Evolutionary conservation across 164 flowering plant genomes (phyloP), one percentile per base, ranked within the genome.

Genomic region (Dillenia suffruticosa): DNA sequence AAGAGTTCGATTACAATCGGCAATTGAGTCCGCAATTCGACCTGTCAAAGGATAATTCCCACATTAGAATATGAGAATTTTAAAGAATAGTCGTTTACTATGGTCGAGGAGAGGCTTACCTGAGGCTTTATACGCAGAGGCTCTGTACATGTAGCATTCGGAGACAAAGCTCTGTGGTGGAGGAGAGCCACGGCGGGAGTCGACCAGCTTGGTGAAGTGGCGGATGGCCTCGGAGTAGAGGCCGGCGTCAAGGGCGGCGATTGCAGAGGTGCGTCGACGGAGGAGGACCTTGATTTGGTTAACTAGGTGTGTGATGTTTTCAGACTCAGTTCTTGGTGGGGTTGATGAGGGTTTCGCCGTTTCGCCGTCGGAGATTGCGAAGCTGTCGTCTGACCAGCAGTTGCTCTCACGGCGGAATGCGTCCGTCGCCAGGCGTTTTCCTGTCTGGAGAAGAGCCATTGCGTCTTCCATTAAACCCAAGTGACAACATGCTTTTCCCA

Each of bases 381-480:
- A 88, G 82, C 88, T 86, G 77, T 95, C 98, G 1, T 92, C 97
- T 0, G 97, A 79, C 81, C 81, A 79, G 47, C 81, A 85, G 11
- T 78, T 76, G 79, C 97, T 90, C 52, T 87, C 80, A 9, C 94
- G 86, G 47, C 97, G 90, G 56, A 81, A 80, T 12, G 89, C 92
- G 0, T 90, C 97, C 9, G 87, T 61, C 15, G 90, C 82, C 10
- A 90, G 82, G 55, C 99, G 94, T 65, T 90, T 92, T 2, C 94
- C 94, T 55, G 94, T 88, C 62, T 95, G 99, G 51, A 95, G 92
- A 3, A 95, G 87, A 8, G 79, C 87, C 92, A 95, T 79, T 1
- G 99, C 96, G 66, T 95, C 98, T 71, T 95, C 98, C 93, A 95
- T 83, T 61, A 92, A 66, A 26, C 99, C 99, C 12, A 95, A 70